phyloP scores from a whole-genome alignment of 768 basidiomycete species.

The Mycena kentingensis region DNA sequence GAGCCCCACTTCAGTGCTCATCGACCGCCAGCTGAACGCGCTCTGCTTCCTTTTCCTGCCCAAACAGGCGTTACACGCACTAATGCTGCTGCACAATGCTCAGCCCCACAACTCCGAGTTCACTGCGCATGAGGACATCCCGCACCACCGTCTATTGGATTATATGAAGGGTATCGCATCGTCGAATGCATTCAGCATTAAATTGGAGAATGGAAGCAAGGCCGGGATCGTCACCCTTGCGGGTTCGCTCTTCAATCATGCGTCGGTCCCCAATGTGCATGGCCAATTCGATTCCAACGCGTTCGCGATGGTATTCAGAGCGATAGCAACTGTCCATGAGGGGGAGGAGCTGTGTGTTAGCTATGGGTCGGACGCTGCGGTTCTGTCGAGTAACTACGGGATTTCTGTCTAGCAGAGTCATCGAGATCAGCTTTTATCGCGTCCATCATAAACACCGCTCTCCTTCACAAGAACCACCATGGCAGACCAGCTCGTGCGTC shows the following conservation, averaged over 20 bases:
- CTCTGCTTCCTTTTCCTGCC: too few species aligned
- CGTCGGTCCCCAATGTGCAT: not conserved
- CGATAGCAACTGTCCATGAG: not conserved
- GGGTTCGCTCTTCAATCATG: conserved; percentile 11
- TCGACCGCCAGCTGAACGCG: not conserved
- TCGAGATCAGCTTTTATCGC: conserved; percentile 14
- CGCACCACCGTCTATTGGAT: conserved; percentile 9
- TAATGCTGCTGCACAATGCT: too few species aligned
- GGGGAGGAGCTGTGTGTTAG: conserved; percentile 3
- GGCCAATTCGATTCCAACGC: not conserved
- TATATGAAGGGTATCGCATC: conserved; percentile 6
- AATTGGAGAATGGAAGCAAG: not conserved
- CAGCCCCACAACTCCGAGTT: not conserved
- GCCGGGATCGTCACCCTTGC: conserved; percentile 4
- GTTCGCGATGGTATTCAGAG: conserved; percentile 1
- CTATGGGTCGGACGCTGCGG: too few species aligned
- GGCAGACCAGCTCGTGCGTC: conserved; percentile 61
- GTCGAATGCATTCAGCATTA: not conserved
- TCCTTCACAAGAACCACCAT: conserved; percentile 34
- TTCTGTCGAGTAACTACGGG: not conserved
- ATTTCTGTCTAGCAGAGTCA: not conserved
- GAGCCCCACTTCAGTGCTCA: not conserved
- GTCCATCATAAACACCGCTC: not conserved
- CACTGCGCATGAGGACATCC: not conserved
- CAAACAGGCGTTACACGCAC: too few species aligned